These are phyloP conservation scores for Podaxis sp. DNA, from an alignment of 768 basidiomycete genomes.

Conservation along the genomic window DNA sequence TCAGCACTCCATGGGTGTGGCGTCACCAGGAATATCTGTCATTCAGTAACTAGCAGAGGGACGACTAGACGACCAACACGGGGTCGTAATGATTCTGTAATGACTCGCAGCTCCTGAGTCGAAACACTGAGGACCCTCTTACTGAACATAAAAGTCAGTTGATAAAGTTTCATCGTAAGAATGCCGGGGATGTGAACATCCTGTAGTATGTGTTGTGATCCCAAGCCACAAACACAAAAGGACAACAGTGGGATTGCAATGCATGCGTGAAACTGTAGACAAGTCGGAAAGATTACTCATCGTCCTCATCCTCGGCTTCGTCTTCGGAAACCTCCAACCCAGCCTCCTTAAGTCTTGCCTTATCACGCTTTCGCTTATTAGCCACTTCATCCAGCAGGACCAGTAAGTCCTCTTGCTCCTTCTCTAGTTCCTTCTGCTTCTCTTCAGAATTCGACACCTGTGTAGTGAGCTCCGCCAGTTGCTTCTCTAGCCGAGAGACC, in stretches of 20 bases:
- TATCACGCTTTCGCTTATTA: slow-evolving; percentile 81
- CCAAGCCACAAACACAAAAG: no score
- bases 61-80: no score
- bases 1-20: no score
- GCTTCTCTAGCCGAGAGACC: slow-evolving; percentile 41
- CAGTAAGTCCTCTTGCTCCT: slow-evolving; percentile 94
- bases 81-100: no score
- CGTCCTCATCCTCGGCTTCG: slow-evolving; percentile 71
- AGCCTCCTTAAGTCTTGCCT: slow-evolving; percentile 64
- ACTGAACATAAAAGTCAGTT: no score
- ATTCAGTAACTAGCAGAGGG: no score
- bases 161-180: no score
- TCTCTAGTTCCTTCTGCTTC: slow-evolving; percentile 80
- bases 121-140: no score
- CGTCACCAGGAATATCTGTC: no score
- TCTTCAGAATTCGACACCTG: slow-evolving; percentile 51
- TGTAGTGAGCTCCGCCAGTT: slow-evolving; percentile 40
- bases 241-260: neutral
- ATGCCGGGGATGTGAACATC: no score
- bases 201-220: no score
- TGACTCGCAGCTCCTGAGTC: no score
- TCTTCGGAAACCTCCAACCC: slow-evolving; percentile 92
- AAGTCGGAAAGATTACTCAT: slow-evolving; percentile 24
- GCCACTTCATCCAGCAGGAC: slow-evolving; percentile 91
- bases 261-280: neutral